These are phyloP conservation scores for Arthrobotrys musiformis DNA, from an alignment of 2,329 filamentous ascomycete species.

Conservation along the genomic window DNA sequence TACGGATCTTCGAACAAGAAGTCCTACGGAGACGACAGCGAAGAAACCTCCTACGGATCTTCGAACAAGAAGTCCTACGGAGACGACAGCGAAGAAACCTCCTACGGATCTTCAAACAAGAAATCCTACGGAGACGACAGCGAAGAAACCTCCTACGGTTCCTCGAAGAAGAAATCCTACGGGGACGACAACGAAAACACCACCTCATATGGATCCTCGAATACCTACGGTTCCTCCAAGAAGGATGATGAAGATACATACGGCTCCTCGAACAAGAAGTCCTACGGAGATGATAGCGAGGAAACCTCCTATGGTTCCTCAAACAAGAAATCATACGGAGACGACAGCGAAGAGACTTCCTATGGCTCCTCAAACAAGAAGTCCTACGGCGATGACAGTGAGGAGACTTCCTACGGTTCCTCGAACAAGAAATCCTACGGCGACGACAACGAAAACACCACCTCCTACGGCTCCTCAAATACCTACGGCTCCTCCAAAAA, in stretches of 20 bases:
- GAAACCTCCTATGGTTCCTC: constrained; percentile 13
- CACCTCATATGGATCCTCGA: constrained; percentile 2
- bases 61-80: constrained; percentile 11
- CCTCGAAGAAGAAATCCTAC: neutral
- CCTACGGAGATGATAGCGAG: constrained; percentile 16
- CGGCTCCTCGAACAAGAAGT: constrained; percentile 15
- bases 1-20: constrained; percentile 27
- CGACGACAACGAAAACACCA: constrained; percentile 45
- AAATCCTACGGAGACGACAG: constrained; percentile 3
- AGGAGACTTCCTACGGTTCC: constrained; percentile 14
- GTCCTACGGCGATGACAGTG: constrained; percentile 45
- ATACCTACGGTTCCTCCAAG: neutral
- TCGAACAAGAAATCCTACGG: neutral
- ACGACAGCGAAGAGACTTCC: neutral
- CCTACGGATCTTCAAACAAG: constrained; percentile 1
- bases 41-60: constrained; percentile 1
- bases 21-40: constrained; percentile 56
- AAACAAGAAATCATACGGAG: neutral
- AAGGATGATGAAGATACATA: constrained; percentile 16
- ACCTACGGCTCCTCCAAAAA: neutral
- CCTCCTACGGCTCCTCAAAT: constrained; percentile 9
- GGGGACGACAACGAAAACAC: neutral
- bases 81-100: neutral
- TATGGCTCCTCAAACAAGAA: constrained; percentile 59
- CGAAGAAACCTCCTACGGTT: constrained; percentile 55